Conservation (phyloP, 192 early-diverging fungal species). For the Coemansia brasiliensis region DNA sequence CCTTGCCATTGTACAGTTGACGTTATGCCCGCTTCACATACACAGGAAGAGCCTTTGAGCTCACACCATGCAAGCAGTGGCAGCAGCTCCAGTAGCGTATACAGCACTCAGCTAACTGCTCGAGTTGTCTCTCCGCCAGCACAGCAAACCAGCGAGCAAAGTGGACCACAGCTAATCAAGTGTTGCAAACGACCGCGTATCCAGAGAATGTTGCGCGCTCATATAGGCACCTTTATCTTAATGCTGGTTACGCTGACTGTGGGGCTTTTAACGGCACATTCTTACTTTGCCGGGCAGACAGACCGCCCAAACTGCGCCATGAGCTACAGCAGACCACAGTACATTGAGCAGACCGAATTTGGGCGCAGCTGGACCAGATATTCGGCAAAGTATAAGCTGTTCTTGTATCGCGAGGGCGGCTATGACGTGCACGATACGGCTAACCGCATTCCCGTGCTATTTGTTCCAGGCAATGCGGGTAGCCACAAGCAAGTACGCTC, state of each 20-base stretch:
- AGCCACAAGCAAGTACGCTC: conserved; percentile 87
- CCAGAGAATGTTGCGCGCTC: background rate
- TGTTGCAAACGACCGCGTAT: no score
- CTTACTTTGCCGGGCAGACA: conserved; percentile 65
- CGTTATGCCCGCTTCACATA: conserved; percentile 24
- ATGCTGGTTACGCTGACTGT: conserved; percentile 18
- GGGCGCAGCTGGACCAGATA: conserved; percentile 54
- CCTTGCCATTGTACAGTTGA: conserved; percentile 36
- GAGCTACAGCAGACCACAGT: conserved; percentile 62
- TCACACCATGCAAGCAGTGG: background rate
- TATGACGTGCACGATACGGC: conserved; percentile 47
- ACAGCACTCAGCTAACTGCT: conserved; percentile 7
- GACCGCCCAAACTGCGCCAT: conserved; percentile 58
- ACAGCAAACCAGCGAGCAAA: background rate
- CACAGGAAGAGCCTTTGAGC: background rate
- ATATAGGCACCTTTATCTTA: conserved; percentile 9
- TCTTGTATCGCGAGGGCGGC: conserved; percentile 73
- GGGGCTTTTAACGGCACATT: conserved; percentile 49
- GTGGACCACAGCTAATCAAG: no score
- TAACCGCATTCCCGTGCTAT: conserved; percentile 81
- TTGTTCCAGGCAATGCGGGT: conserved; percentile 94
- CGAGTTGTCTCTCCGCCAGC: background rate
- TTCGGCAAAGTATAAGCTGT: conserved; percentile 73
- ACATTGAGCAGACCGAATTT: conserved; percentile 45
- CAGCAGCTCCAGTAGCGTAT: conserved; percentile 13